Evolutionary conservation across 2,329 filamentous ascomycete genomes (phyloP), one percentile per base, ranked within the genome.

Genomic region (Pseudogymnoascus sp.): DNA sequence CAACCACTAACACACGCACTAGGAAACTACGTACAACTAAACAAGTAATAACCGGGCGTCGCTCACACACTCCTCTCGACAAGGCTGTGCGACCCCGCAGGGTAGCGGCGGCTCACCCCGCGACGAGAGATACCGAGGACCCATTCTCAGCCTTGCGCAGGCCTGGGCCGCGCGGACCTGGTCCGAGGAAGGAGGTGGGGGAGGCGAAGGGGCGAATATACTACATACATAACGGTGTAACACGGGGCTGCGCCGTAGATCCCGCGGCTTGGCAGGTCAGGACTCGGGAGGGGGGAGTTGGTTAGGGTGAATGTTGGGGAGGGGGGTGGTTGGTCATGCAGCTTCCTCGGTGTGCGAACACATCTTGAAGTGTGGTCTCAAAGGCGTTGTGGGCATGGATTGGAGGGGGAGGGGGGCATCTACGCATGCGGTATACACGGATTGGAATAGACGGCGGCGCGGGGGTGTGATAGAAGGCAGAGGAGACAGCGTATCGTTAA

Each of bases 1-100:
- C 10, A 0, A 1, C n/a, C 2, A 34, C 48, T 57, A 57, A 57
- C 48, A 19, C 3, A 31, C 5, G n/a, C 8, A 16, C 8, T 60
- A 79, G 77, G 77, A 51, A 81, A 81, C 68, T 81, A 81, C 66
- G 79, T 81, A 31, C 77, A 78, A 64, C 65, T 80, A 65, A 77
- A 76, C 68, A 70, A 65, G 39, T 62, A 21, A 63, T 25, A 16
- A 64, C 67, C 62, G 48, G 25, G 48, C 48, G 48, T 57, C 48
- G 48, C n/a, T 57, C 48, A 57, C 25, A 34, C 25, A 31, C 48
- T n/a, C 25, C 25, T 13, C 25, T 14, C 25, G n/a, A 57, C 25
- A 31, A 34, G 48, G 8, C 48, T 57, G 25, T 28, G 25, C 25
- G 8, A 34, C 25, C n/a, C 48, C 11, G n/a, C 48, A 13, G 25